Evolutionary conservation across 441 rosid species (phyloP).

Genomic region (Jatropha podagrica): DNA sequence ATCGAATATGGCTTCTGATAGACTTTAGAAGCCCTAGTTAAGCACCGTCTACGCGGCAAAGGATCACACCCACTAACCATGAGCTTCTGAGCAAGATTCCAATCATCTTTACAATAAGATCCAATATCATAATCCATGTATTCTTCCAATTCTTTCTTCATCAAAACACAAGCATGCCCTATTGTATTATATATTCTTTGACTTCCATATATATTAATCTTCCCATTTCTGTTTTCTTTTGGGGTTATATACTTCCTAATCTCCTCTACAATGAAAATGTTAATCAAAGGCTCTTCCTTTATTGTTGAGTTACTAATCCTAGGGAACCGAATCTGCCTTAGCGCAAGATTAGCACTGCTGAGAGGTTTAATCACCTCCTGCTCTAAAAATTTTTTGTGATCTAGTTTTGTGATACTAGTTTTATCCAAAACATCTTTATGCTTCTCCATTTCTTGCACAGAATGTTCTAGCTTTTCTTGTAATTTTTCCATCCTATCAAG

Average conservation of each 20-base stretch:
- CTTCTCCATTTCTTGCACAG: slow-evolving; percentile 63
- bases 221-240: slow-evolving; percentile 55
- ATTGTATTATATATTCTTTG: slow-evolving; percentile 63
- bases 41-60: slow-evolving; percentile 73
- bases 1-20: slow-evolving; percentile 73
- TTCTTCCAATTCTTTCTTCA: slow-evolving; percentile 67
- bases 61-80: slow-evolving; percentile 79
- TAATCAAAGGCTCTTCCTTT: slow-evolving; percentile 68
- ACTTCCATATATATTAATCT: slow-evolving; percentile 66
- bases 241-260: slow-evolving; percentile 74
- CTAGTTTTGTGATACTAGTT: slow-evolving; percentile 39
- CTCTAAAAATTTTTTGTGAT: slow-evolving; percentile 58
- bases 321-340: slow-evolving; percentile 70
- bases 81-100: slow-evolving; percentile 80
- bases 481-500: slow-evolving; percentile 49
- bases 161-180: slow-evolving; percentile 74
- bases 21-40: slow-evolving; percentile 78
- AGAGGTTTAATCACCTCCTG: slow-evolving; percentile 74
- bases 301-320: slow-evolving; percentile 40
- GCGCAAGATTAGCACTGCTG: slow-evolving; percentile 53
- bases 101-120: slow-evolving; percentile 78
- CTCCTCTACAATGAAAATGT: slow-evolving; percentile 64
- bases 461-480: slow-evolving; percentile 61
- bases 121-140: slow-evolving; percentile 91
- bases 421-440: slow-evolving; percentile 36